Percentiles rank a stretch among this genome's conserved stretches.
Evolutionary conservation across 2,329 filamentous ascomycete genomes (phyloP).

Genomic region (Colletotrichum sp.): DNA sequence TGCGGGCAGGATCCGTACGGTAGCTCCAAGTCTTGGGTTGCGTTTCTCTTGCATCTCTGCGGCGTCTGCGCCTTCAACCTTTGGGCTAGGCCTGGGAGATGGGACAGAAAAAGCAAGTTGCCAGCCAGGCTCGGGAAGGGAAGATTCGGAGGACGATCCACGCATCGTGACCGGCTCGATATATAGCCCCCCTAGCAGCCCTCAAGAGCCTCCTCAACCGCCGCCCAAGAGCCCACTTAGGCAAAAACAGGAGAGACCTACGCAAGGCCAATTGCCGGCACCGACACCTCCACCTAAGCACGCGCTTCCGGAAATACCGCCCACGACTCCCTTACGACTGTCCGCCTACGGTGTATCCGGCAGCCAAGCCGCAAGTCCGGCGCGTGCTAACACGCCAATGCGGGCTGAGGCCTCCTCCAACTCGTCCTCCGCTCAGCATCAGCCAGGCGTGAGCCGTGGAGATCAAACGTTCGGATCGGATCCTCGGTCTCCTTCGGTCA

Average conservation of each 20-base stretch:
- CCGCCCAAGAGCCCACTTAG: not conserved
- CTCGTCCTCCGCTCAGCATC: not conserved
- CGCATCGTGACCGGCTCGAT: not conserved
- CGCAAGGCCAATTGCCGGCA: not conserved
- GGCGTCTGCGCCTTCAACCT: not conserved
- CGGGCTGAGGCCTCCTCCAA: too few species aligned
- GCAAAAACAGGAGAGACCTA: not conserved
- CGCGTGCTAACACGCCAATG: not conserved
- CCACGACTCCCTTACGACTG: not conserved
- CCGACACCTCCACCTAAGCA: not conserved
- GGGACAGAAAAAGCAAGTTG: constrained; percentile 1
- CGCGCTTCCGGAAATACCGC: not conserved
- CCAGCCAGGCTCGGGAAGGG: constrained; percentile 15
- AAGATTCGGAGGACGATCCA: not conserved
- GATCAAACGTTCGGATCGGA: not conserved
- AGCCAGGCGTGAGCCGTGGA: not conserved
- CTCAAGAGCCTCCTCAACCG: not conserved
- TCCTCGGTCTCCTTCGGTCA: not conserved
- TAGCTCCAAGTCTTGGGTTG: not conserved
- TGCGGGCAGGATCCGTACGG: constrained; percentile 15
- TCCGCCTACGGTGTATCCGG: not conserved
- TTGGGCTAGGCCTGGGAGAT: not conserved
- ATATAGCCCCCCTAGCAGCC: not conserved
- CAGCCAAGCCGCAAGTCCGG: not conserved
- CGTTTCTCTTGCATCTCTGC: not conserved